Evolutionary conservation across 2,329 filamentous ascomycete species (phyloP).

Genomic region (Aspergillus ochraceoroseus): DNA sequence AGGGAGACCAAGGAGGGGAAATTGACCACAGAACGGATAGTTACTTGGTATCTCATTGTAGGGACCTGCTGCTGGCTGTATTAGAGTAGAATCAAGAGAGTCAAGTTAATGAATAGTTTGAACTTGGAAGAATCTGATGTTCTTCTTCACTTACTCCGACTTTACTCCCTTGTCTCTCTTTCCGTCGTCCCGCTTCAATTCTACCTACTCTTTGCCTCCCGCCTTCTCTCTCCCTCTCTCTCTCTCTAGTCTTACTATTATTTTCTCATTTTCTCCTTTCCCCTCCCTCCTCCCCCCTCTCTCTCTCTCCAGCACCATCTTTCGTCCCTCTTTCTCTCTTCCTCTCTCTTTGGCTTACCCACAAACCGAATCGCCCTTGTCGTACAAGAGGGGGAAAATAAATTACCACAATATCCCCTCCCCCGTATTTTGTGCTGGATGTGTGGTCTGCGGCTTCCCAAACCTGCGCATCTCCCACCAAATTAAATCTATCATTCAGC

Average conservation of each 20-base stretch:
- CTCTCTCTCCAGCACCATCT: constrained; percentile 11
- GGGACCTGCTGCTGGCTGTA: no score
- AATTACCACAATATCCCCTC: constrained; percentile 13
- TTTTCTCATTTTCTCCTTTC: constrained; percentile 8
- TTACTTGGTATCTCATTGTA: no score
- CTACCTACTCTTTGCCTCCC: neutral
- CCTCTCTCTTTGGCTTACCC: constrained; percentile 12
- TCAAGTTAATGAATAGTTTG: no score
- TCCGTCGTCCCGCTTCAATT: neutral
- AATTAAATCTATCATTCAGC: constrained; percentile 13
- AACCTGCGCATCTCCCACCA: constrained; percentile 12
- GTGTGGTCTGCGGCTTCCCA: constrained; percentile 16
- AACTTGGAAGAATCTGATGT: no score
- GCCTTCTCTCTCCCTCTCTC: neutral
- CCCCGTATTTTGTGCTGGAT: constrained; percentile 15
- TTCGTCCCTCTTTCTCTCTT: constrained; percentile 12
- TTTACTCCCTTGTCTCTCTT: neutral
- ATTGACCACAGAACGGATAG: no score
- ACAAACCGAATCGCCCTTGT: constrained; percentile 13
- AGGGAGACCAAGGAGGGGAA: no score
- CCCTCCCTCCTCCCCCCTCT: constrained; percentile 11
- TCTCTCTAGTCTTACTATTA: constrained; percentile 6
- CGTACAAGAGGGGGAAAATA: constrained; percentile 15
- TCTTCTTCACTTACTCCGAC: no score
- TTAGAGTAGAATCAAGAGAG: no score